These are phyloP conservation scores for Megacollybia platyphylla DNA, from an alignment of 1,284 basidiomycete genomes.

Conservation along the genomic window DNA sequence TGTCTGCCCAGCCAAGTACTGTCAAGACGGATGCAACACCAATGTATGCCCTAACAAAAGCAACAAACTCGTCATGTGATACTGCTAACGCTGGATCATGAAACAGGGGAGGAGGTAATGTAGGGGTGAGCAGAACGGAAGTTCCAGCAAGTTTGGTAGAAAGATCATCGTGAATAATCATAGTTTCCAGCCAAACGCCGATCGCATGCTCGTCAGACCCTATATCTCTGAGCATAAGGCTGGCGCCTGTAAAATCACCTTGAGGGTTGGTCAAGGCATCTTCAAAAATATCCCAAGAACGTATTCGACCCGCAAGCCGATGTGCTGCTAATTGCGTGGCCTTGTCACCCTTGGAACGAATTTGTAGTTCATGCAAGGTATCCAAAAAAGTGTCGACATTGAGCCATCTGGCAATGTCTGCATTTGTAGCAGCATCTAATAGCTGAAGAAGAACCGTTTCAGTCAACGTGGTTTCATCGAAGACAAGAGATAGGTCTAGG, in stretches of 20 bases:
- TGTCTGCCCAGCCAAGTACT: conserved; percentile 71
- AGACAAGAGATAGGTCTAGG: conserved; percentile 38
- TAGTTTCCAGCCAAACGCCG: conserved; percentile 58
- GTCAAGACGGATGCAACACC: conserved; percentile 58
- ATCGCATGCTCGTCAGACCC: conserved; percentile 50
- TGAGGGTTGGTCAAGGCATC: conserved; percentile 41
- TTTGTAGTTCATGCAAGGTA: conserved; percentile 26
- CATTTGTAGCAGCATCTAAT: conserved; percentile 48
- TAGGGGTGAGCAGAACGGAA: conserved; percentile 20
- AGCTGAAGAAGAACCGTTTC: conserved; percentile 41
- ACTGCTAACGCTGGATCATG: conserved; percentile 12
- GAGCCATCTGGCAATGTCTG: conserved; percentile 41
- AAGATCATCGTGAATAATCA: conserved; percentile 44
- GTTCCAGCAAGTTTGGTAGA: conserved; percentile 30
- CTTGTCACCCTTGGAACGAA: conserved; percentile 22
- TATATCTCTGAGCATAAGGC: conserved; percentile 41
- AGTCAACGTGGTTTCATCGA: conserved; percentile 39
- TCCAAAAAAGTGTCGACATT: conserved; percentile 25
- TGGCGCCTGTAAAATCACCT: conserved; percentile 34
- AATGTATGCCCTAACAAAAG: conserved; percentile 49
- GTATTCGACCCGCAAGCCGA: conserved; percentile 34
- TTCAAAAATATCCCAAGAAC: conserved; percentile 48
- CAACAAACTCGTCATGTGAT: conserved; percentile 46
- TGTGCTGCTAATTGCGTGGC: conserved; percentile 28
- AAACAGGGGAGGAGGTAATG: conserved; percentile 23